Evolutionary conservation across 1,284 basidiomycete species (phyloP).

Genomic region (Ustilago bromivora): DNA sequence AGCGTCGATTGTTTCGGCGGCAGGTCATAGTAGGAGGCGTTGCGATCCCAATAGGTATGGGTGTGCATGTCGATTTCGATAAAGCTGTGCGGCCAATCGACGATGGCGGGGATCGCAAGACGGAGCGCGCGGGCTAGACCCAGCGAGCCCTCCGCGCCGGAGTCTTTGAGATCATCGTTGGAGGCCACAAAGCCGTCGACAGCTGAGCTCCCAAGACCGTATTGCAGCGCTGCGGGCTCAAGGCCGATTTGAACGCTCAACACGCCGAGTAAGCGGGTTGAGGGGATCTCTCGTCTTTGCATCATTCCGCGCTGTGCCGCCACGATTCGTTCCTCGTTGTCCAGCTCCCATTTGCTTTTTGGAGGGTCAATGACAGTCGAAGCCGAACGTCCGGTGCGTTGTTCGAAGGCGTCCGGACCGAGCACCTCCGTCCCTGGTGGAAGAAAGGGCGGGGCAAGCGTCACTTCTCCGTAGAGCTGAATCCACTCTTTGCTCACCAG

Average conservation of each 20-base stretch:
- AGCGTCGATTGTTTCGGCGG: slow-evolving; percentile 39
- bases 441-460: slow-evolving; percentile 34
- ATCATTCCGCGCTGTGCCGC: background rate
- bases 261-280: slow-evolving; percentile 34
- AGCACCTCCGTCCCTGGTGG: slow-evolving; percentile 31
- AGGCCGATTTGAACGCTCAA: slow-evolving; percentile 43
- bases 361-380: background rate
- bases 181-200: slow-evolving; percentile 48
- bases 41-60: slow-evolving; percentile 46
- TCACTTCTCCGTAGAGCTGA: slow-evolving; percentile 48
- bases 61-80: slow-evolving; percentile 28
- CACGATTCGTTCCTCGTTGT: background rate
- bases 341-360: background rate
- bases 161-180: slow-evolving; percentile 33
- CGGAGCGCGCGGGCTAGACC: slow-evolving; percentile 31
- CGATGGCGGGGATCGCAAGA: slow-evolving; percentile 32
- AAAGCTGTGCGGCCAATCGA: slow-evolving; percentile 42
- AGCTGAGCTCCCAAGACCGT: slow-evolving; percentile 23
- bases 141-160: slow-evolving; percentile 25
- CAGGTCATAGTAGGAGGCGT: slow-evolving; percentile 39
- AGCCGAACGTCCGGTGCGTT: background rate
- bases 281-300: slow-evolving; percentile 1
- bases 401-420: slow-evolving; percentile 16
- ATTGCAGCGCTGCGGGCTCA: slow-evolving; percentile 43
- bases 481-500: slow-evolving; percentile 43